These are phyloP conservation scores for Suhomyces emberorum DNA, from an alignment of 805 yeast species.

Conservation along the genomic window DNA sequence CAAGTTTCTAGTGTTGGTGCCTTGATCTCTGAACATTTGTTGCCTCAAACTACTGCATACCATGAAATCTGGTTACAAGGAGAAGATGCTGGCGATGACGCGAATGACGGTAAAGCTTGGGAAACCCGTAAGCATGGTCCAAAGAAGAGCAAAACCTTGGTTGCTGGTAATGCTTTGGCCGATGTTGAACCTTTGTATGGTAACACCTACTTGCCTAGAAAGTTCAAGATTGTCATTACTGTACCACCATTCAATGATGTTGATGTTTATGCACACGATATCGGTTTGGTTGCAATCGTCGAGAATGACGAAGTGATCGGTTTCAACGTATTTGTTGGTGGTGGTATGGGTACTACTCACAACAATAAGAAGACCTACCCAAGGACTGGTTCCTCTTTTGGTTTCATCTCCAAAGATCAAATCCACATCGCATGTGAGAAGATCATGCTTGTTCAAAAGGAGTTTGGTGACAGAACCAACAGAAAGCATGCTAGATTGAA, in stretches of 20 bases:
- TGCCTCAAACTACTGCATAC: conserved; percentile 92
- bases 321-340: conserved; percentile 88
- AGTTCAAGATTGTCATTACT: conserved; percentile 90
- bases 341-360: conserved; percentile 99
- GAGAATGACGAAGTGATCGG: conserved; percentile 65
- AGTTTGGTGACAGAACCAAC: conserved; percentile 89
- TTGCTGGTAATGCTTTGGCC: conserved; percentile 81
- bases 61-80: conserved; percentile 97
- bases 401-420: conserved; percentile 67
- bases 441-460: conserved; percentile 91
- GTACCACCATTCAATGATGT: conserved; percentile 97
- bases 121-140: conserved; percentile 72
- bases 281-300: conserved; percentile 87
- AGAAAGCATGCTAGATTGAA: conserved; percentile 97
- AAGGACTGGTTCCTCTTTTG: conserved; percentile 85
- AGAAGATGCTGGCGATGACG: conserved; percentile 65
- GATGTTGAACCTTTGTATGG: conserved; percentile 87
- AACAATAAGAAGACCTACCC: conserved; percentile 96
- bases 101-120: conserved; percentile 62
- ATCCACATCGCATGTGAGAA: conserved; percentile 80
- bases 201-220: conserved; percentile 85
- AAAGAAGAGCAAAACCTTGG: conserved; percentile 72
- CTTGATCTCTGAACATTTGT: conserved; percentile 71
- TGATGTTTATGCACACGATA: conserved; percentile 93
- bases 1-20: conserved; percentile 66